phyloP scores from a whole-genome alignment of 129 eudicot species.

The Flaveria robusta region DNA sequence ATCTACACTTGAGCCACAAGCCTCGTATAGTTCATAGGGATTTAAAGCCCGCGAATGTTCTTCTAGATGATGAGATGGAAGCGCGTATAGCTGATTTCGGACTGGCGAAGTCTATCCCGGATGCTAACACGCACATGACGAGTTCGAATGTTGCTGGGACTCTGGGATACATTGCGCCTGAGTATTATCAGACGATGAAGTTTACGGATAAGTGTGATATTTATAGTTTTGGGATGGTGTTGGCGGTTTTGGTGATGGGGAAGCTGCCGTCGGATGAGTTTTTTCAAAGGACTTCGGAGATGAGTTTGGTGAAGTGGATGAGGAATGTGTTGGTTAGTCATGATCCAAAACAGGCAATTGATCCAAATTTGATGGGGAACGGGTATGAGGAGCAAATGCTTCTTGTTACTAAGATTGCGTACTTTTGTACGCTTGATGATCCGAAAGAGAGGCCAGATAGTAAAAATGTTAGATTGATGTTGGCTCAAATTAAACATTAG shows the following conservation, averaged over 20 bases:
- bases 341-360: slow-evolving; percentile 70
- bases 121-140: slow-evolving; percentile 61
- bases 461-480: slow-evolving; percentile 68
- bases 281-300: slow-evolving; percentile 62
- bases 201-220: slow-evolving; percentile 84
- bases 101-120: slow-evolving; percentile 82
- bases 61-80: slow-evolving; percentile 90
- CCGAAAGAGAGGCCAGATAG: slow-evolving; percentile 88
- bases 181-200: slow-evolving; percentile 79
- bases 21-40: slow-evolving; percentile 86
- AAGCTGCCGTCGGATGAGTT: slow-evolving; percentile 74
- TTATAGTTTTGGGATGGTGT: slow-evolving; percentile 76
- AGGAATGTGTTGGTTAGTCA: slow-evolving; percentile 71
- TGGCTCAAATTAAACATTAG: slow-evolving; percentile 67
- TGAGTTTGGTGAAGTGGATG: slow-evolving; percentile 86
- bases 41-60: slow-evolving; percentile 79
- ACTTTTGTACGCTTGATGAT: slow-evolving; percentile 67
- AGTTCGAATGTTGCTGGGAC: slow-evolving; percentile 81
- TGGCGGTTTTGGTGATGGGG: slow-evolving; percentile 74
- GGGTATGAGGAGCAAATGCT: slow-evolving; percentile 88
- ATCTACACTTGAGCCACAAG: slow-evolving; percentile 64
- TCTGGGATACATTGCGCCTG: slow-evolving; percentile 88
- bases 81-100: slow-evolving; percentile 92
- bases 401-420: slow-evolving; percentile 81
- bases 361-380: slow-evolving; percentile 56